Conservation (phyloP, 257 asterid genomes). For the Solanum dulcamara region DNA sequence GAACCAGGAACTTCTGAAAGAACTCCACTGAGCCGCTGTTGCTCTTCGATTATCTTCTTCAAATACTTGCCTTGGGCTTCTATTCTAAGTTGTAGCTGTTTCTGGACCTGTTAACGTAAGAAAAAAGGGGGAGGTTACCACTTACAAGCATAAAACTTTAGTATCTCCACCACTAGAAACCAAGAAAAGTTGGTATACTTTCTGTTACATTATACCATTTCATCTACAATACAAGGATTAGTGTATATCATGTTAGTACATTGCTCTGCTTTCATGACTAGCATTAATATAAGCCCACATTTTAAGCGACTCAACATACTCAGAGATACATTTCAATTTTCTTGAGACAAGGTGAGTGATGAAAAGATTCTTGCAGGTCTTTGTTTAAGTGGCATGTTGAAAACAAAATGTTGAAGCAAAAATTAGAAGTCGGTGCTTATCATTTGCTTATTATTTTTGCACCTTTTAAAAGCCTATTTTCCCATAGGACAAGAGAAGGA, state of each 20-base stretch:
- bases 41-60: conserved; percentile 94
- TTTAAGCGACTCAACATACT: background rate
- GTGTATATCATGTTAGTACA: background rate
- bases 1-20: conserved; percentile 53
- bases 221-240: background rate
- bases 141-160: background rate
- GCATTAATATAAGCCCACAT: background rate
- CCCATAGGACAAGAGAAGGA: background rate
- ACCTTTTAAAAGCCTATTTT: background rate
- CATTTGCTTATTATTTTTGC: background rate
- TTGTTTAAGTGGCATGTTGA: background rate
- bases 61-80: conserved; percentile 99
- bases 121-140: background rate
- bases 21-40: conserved; percentile 72
- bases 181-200: background rate
- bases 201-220: background rate
- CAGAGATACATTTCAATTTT: background rate
- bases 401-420: background rate
- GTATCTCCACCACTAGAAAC: background rate
- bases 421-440: too few relatives aligned
- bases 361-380: background rate
- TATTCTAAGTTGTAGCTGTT: conserved; percentile 83
- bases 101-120: conserved; percentile 54
- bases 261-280: background rate
- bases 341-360: background rate